Evolutionary conservation across 768 basidiomycete genomes (phyloP).

Genomic region (Leccinum disarticulatum): DNA sequence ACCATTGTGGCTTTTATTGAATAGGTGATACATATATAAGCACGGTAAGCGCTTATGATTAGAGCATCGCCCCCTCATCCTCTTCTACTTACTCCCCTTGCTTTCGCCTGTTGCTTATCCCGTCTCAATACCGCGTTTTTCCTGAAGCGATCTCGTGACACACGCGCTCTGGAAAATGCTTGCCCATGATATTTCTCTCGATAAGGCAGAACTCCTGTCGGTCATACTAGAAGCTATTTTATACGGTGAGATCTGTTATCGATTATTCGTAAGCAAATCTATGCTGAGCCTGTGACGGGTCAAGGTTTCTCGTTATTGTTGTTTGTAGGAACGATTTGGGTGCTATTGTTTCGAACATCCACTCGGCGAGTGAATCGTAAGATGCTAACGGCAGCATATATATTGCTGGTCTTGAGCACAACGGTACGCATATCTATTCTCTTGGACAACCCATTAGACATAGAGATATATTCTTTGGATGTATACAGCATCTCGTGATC

Average conservation of each 20-base stretch:
- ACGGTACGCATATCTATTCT: slow-evolving; percentile 15
- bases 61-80: no score
- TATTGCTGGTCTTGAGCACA: slow-evolving; percentile 33
- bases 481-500: slow-evolving; percentile 26
- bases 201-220: not conserved
- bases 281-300: not conserved
- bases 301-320: slow-evolving; percentile 38
- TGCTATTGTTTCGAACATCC: slow-evolving; percentile 9
- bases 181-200: not conserved
- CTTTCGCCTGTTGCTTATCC: not conserved
- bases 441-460: not conserved
- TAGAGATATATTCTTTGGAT: not conserved
- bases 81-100: not conserved
- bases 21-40: no score
- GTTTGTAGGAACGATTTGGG: slow-evolving; percentile 33
- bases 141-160: not conserved
- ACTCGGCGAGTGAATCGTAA: slow-evolving; percentile 15
- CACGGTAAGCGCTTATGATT: no score
- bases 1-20: no score
- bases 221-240: slow-evolving; percentile 17
- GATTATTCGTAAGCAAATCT: not conserved
- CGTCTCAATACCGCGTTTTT: not conserved
- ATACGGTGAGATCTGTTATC: slow-evolving; percentile 17
- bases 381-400: slow-evolving; percentile 25
- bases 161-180: not conserved